Base-by-base conservation (phyloP, 1,139 yeast species). In the Trichomonascaceae sp. region DNA sequence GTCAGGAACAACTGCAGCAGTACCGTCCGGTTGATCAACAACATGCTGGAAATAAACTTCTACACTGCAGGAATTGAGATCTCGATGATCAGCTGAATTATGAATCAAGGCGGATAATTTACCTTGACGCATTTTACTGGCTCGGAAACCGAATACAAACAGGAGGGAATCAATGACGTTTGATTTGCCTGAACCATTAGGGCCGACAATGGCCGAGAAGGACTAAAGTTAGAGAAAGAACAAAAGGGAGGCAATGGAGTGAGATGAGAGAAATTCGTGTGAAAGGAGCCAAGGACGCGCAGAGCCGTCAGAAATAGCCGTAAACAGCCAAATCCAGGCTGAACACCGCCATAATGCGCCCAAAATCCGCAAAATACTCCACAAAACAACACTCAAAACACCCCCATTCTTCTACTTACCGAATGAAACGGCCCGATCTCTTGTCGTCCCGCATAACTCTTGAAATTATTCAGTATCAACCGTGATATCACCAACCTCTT, bases 161-260 rank as follows among this genome's bases (percentile, higher is more conserved):
- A 95, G 75, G 80, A 95, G 80, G 1, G 98, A 87, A 67, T 95
- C 99, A 60, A 95, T 95, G 43, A 95, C 99, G 67, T 95, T 95
- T 12, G 98, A 91, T 70, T 93, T 93, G 8, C 99, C 99, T 44
- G 96, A 87, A 32, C 99, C 99, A 68, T 95, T 95, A 3, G 99
- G 99, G 0, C 99, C 99, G n/a, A 95, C 98, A 9, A 95, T 96
- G 0, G 99, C 97, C 8, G 96, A 88, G 67, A 95, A 95, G 1
- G 96, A 88, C 47, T 90, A 74, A 49, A 19, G 39, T 24, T 54
- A 57, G 53, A 48, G 38, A 43, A 9, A 4, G 24, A 45, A 46
- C 24, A n/a, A 7, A 19, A 49, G 17, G 20, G 13, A 39, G 4
- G 45, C 12, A 41, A 19, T 13, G 22, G 18, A 17, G 45, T 12